phyloP scores from a whole-genome alignment of 164 flowering plant genomes.

The Chloranthus sessilifolius region DNA sequence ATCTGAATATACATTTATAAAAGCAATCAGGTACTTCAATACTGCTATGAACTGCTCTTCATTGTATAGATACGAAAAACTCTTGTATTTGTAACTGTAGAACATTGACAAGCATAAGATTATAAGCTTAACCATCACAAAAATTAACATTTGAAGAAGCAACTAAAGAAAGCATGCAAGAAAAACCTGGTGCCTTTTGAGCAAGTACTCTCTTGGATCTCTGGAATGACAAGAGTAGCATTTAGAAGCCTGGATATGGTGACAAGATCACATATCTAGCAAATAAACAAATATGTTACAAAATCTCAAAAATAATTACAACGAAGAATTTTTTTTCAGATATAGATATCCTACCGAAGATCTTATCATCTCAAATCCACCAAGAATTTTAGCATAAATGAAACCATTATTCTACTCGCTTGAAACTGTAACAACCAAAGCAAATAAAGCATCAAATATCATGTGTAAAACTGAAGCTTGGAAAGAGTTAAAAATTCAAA shows the following conservation, averaged over 20 bases:
- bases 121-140: no score
- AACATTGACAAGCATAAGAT: no score
- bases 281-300: constrained; percentile 40
- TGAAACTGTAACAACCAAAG: constrained; percentile 47
- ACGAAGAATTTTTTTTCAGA: constrained; percentile 2
- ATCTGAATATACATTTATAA: no score
- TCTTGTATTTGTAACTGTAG: no score
- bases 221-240: constrained; percentile 97
- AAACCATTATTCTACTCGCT: constrained; percentile 60
- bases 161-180: neutral
- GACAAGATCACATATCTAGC: constrained; percentile 96
- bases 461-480: constrained; percentile 1
- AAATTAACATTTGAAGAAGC: neutral
- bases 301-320: constrained; percentile 19
- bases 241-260: constrained; percentile 89
- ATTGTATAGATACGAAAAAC: no score
- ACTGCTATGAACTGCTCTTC: no score
- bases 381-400: constrained; percentile 90
- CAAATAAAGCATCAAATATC: neutral
- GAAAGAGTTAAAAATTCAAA: no score
- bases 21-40: no score
- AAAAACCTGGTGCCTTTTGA: constrained; percentile 88
- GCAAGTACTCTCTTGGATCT: constrained; percentile 76
- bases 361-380: constrained; percentile 89
- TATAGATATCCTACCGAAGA: constrained; percentile 52